Evolutionary conservation across 768 basidiomycete species (phyloP), one percentile per base, ranked within the genome.

Genomic region (Naematelia encephala): DNA sequence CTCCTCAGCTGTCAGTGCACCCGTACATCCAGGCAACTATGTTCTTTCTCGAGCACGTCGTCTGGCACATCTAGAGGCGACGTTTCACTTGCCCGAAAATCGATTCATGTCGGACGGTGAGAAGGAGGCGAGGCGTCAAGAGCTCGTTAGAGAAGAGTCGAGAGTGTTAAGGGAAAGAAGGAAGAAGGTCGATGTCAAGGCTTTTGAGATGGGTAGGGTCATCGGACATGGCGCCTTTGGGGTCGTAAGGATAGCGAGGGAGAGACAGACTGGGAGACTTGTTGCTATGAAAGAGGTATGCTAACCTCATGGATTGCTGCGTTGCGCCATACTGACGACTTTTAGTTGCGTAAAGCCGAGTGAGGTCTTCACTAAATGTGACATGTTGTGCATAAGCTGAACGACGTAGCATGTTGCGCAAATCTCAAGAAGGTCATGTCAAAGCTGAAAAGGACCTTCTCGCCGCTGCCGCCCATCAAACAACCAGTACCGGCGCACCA

Each of bases 201-300:
- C 87, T 26, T 97, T 97, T 78, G 82, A 85, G 67, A 88, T 88
- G 78, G 82, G 97, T 63, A 89, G 94, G 82, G 91, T 90, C 50
- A 93, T 96, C 72, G 92, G 93, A 30, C 91, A 96, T 76, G 92
- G 91, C 67, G 93, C 93, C 10, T 97, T 99, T 78, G 94, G 93
- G 0, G 93, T 97, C 46, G 94, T 99, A 16, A 89, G 87, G 10
- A 84, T 99, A 51, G 94, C 96, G 39, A 85, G 82, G 77, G 91
- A 97, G 78, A 84, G 83, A 68, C 81, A 84, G 23, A 84, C 86
- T 3, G 89, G 90, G 16, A 84, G 85, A 61, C 80, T 97, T 47
- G 97, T 86, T 72, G 92, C 92, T 54, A 97, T 99, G 90, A 99
- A 97, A 78, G 89, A 97, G 87, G 89, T 90, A n/a, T n/a, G n/a